Percentiles rank a stretch among this genome's conserved stretches.
phyloP scores from a whole-genome alignment of 2,329 filamentous ascomycete species.

The Colletotrichum sidae region DNA sequence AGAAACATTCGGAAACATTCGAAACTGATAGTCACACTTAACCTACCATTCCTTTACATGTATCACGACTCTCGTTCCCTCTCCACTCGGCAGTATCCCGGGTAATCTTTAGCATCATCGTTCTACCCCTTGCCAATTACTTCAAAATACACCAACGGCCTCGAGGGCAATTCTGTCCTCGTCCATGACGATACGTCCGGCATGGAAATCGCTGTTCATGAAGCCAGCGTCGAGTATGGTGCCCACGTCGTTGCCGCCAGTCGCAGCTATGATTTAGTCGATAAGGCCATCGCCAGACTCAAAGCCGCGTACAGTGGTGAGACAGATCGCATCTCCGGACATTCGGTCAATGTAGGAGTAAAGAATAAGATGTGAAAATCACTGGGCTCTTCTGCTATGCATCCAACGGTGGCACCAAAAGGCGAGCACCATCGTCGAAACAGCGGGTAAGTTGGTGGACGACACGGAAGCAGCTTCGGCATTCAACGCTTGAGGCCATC shows the following conservation, averaged over 20 bases:
- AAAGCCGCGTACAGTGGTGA: slow-evolving; percentile 1
- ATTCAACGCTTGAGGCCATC: too few species aligned
- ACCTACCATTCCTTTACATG: too few species aligned
- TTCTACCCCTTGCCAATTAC: background rate
- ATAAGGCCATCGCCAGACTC: slow-evolving; percentile 37
- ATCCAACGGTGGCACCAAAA: slow-evolving; percentile 53
- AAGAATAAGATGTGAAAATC: slow-evolving; percentile 37
- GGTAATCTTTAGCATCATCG: too few species aligned
- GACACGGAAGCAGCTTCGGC: too few species aligned
- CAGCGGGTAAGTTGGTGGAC: background rate
- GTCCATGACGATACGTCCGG: slow-evolving; percentile 73
- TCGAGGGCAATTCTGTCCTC: slow-evolving; percentile 55
- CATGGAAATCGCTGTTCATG: slow-evolving; percentile 71
- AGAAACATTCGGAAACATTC: too few species aligned
- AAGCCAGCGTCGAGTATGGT: slow-evolving; percentile 66
- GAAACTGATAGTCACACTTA: too few species aligned
- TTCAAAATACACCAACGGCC: slow-evolving; percentile 17
- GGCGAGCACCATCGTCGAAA: slow-evolving; percentile 64
- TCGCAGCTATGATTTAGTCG: slow-evolving; percentile 63
- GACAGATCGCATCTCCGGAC: slow-evolving; percentile 2
- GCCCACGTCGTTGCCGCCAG: slow-evolving; percentile 70
- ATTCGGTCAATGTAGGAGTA: background rate
- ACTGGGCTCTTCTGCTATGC: slow-evolving; percentile 59
- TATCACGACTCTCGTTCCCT: too few species aligned
- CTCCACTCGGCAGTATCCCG: too few species aligned